Percentiles rank a stretch among this genome's conserved stretches.
These are phyloP conservation scores for Acanthamoeba castellanii DNA, from an alignment of 208 protist genomes.

Conservation along the genomic window DNA sequence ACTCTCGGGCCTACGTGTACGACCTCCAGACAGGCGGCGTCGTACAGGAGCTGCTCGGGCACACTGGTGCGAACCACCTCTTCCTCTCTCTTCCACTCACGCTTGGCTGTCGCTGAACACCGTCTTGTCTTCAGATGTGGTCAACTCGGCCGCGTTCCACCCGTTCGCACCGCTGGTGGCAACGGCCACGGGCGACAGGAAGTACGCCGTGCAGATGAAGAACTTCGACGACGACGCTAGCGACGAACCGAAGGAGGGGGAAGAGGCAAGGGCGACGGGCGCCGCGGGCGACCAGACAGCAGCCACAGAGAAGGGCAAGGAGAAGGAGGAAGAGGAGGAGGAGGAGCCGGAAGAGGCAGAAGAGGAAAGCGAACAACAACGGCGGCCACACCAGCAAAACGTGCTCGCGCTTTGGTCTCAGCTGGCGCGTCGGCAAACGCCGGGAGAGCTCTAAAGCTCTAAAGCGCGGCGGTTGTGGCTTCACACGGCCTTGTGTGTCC, in stretches of 20 bases:
- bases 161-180: constrained; percentile 41
- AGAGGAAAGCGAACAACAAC: neutral
- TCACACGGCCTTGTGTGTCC: neutral
- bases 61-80: constrained; percentile 3
- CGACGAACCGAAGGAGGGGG: neutral
- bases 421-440: neutral
- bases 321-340: neutral
- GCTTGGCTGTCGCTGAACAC: neutral
- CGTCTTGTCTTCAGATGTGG: constrained; percentile 7
- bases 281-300: neutral
- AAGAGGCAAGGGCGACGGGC: neutral
- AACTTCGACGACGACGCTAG: neutral
- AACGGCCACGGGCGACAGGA: constrained; percentile 36
- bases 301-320: neutral
- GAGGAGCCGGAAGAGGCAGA: neutral
- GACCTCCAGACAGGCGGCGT: constrained; percentile 27
- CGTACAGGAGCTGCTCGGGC: neutral
- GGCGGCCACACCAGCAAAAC: neutral
- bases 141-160: constrained; percentile 21
- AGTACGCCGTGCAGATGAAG: constrained; percentile 14
- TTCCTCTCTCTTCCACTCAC: neutral
- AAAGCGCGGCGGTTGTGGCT: neutral
- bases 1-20: constrained; percentile 5
- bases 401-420: constrained; percentile 35
- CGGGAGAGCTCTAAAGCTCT: neutral